These are phyloP conservation scores for Pythium oligandrum DNA, from an alignment of 352 stramenopile genomes.

Conservation along the genomic window DNA sequence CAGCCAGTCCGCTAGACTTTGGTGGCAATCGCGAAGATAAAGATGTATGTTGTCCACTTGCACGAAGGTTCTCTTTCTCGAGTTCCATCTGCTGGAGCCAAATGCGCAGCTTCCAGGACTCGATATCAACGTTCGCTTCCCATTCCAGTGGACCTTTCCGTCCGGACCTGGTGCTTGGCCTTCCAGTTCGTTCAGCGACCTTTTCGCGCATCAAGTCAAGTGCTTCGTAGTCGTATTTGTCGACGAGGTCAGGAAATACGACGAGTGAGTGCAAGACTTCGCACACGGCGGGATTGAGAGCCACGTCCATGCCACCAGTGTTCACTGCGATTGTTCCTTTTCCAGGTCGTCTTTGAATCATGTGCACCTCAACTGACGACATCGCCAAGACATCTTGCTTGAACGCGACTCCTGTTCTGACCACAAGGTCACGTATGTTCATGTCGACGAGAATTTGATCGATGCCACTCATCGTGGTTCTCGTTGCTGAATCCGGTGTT, in stretches of 20 bases:
- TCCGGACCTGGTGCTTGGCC: background rate
- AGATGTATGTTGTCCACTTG: slow-evolving; percentile 3
- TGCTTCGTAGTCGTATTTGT: slow-evolving; percentile 10
- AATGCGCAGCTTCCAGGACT: slow-evolving; percentile 11
- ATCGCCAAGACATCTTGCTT: background rate
- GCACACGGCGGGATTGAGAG: slow-evolving; percentile 9
- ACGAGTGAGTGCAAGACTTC: slow-evolving; percentile 17
- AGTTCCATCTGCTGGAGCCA: slow-evolving; percentile 8
- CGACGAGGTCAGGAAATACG: slow-evolving; percentile 13
- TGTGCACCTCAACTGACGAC: slow-evolving; percentile 3
- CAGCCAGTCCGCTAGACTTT: slow-evolving; percentile 4
- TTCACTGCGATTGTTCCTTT: slow-evolving; percentile 7
- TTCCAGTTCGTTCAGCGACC: background rate
- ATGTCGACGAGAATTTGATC: background rate
- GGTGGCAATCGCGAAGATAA: slow-evolving; percentile 12
- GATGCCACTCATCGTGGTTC: too few species aligned
- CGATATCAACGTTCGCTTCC: slow-evolving; percentile 9
- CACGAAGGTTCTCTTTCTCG: slow-evolving; percentile 4
- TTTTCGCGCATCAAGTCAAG: slow-evolving; percentile 12
- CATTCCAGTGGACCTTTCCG: slow-evolving; percentile 10
- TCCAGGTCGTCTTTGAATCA: slow-evolving; percentile 7
- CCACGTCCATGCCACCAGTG: slow-evolving; percentile 1
- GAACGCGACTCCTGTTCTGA: background rate
- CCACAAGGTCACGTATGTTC: background rate
- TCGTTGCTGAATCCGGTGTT: too few species aligned